phyloP scores from a whole-genome alignment of 768 basidiomycete species.

The Macrolepiota fuliginosa region DNA sequence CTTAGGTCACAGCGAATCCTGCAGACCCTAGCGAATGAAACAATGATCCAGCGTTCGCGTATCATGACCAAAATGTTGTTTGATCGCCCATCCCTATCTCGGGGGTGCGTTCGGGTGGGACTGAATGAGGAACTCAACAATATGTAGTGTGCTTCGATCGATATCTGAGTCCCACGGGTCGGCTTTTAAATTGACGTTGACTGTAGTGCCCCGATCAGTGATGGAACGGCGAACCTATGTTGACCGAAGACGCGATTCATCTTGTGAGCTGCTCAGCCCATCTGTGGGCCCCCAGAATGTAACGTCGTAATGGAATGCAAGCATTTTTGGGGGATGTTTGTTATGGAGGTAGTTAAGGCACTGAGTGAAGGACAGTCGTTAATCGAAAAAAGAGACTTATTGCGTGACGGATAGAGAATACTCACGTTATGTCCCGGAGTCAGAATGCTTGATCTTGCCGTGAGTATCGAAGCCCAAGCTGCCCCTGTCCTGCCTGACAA shows the following conservation, averaged over 20 bases:
- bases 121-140: background rate
- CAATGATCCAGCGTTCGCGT: slow-evolving; percentile 9
- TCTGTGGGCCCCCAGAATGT: no score
- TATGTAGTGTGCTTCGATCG: background rate
- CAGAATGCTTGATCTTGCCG: no score
- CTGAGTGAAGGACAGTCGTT: no score
- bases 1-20: background rate
- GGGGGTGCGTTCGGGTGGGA: background rate
- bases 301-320: no score
- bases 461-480: background rate
- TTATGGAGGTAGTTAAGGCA: no score
- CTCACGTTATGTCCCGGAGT: no score
- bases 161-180: background rate
- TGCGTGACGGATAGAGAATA: no score
- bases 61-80: slow-evolving; percentile 1
- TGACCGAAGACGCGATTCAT: no score
- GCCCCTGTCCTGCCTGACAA: background rate
- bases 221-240: background rate
- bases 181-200: background rate
- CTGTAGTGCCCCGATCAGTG: background rate
- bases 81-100: background rate
- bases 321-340: no score
- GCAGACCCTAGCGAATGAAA: background rate
- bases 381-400: no score
- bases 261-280: no score